Percentiles rank a stretch among this genome's conserved stretches.
Evolutionary conservation across 2,329 filamentous ascomycete genomes (phyloP).

Genomic region (Biscogniauxia sp.): DNA sequence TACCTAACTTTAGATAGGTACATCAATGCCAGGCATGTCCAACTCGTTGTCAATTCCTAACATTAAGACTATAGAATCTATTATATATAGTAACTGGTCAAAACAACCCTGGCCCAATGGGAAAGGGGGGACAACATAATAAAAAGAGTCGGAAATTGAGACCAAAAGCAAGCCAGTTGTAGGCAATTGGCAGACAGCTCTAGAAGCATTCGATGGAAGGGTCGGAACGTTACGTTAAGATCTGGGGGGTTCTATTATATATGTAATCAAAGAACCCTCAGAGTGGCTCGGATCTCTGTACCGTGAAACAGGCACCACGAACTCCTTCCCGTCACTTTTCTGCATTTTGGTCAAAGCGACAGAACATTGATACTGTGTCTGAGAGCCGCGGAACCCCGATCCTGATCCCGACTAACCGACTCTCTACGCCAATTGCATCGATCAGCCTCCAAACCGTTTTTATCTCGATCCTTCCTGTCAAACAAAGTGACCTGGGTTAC

Average conservation of each 20-base stretch:
- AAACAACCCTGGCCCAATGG: no score
- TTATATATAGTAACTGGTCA: no score
- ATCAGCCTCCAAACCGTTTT: neutral
- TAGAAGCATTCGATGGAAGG: neutral
- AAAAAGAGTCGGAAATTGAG: no score
- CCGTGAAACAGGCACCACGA: neutral
- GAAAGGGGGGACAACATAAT: no score
- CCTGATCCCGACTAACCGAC: neutral
- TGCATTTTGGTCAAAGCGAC: neutral
- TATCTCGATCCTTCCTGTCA: neutral
- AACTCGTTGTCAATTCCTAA: no score
- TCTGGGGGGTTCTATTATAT: neutral
- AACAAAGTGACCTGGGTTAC: neutral
- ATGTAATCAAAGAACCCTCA: neutral
- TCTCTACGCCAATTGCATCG: neutral
- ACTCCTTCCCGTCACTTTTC: neutral
- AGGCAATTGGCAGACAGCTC: neutral
- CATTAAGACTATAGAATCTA: no score
- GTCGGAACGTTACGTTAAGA: neutral
- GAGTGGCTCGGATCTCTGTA: neutral
- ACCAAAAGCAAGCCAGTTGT: neutral
- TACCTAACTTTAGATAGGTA: neutral
- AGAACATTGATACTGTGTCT: neutral
- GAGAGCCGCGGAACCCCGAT: neutral
- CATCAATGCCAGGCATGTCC: neutral